Evolutionary conservation across 768 basidiomycete species (phyloP), one percentile per base, ranked within the genome.

Genomic region (Phanerochaete sordida): DNA sequence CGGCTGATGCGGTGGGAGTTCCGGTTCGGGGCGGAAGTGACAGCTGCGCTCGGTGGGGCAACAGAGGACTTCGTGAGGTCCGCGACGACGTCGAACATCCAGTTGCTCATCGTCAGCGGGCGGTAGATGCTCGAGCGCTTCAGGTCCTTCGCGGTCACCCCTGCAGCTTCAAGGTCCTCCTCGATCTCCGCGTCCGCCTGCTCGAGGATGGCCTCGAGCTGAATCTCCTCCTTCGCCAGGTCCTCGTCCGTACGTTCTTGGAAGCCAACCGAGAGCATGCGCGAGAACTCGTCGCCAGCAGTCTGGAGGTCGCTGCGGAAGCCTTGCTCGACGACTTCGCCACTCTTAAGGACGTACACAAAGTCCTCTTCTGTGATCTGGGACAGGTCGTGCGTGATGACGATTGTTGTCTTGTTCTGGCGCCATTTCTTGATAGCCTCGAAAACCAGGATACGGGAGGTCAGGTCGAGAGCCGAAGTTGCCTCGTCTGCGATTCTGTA

Each of bases 351-450:
- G 2, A 98, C 91, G 70, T 98, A 97, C 13, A 97, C 92, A 64
- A 97, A 98, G 72, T 98, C 95, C 15, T 77, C 72, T 0, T 75
- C 55, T 23, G 74, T 73, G 63, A 99, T 90, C 64, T 95, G 91
- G 1, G 88, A 87, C 19, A 98, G 84, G 66, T 98, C 97, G 73
- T 98, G 96, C 0, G 96, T 98, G 70, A 98, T 97, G 62, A 95
- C 88, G 69, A 95, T 87, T 6, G 93, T 97, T 4, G 93, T 98
- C 66, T 84, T 86, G 75, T 90, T 88, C 16, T 70, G 68, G 7
- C 92, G 80, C 89, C 90, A 93, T 2, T 73, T 73, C 67, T 81
- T 82, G 72, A 86, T 76, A 1, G 88, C 88, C 59, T 85, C 82
- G 53, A 93, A 92, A 21, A 98, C 92, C 47, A 94, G 83, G 24